Evolutionary conservation across 2,329 filamentous ascomycete species (phyloP).

Genomic region (Tolypocladium cylindrosporum): DNA sequence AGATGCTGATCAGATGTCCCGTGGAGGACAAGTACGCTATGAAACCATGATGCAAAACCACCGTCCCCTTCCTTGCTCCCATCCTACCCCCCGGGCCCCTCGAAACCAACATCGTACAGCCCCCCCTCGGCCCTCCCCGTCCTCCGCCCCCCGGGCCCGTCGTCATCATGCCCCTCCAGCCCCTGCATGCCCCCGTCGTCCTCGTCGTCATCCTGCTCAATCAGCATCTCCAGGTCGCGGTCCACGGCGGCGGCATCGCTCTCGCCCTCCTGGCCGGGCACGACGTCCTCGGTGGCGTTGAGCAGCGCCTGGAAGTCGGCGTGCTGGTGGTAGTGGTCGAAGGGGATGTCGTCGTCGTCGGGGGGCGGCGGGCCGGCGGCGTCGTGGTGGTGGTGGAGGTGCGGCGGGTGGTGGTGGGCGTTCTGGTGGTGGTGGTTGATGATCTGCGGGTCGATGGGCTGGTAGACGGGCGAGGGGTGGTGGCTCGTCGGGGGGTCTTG

Average conservation of each 20-base stretch:
- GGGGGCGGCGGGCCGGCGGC: conserved; percentile 1
- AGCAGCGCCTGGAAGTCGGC: conserved; percentile 45
- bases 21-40: neutral
- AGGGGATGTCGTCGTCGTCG: conserved; percentile 19
- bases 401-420: conserved; percentile 13
- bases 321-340: conserved; percentile 31
- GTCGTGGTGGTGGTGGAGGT: conserved; percentile 15
- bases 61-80: neutral
- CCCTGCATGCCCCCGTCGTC: conserved; percentile 19
- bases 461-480: conserved; percentile 28
- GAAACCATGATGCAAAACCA: neutral
- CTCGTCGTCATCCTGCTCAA: conserved; percentile 34
- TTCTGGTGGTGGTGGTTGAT: conserved; percentile 31
- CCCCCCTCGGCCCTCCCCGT: conserved; percentile 12
- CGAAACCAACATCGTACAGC: conserved; percentile 20
- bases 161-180: conserved; percentile 6
- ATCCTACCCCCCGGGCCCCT: conserved; percentile 6
- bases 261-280: conserved; percentile 12
- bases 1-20: neutral
- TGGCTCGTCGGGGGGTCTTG: conserved; percentile 17
- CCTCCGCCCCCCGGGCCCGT: conserved; percentile 6
- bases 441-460: conserved; percentile 52
- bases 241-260: conserved; percentile 33
- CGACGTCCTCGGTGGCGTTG: conserved; percentile 33
- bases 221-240: conserved; percentile 41